Evolutionary conservation across 2,329 filamentous ascomycete species (phyloP).

Genomic region (Trichoderma brevicompactum): DNA sequence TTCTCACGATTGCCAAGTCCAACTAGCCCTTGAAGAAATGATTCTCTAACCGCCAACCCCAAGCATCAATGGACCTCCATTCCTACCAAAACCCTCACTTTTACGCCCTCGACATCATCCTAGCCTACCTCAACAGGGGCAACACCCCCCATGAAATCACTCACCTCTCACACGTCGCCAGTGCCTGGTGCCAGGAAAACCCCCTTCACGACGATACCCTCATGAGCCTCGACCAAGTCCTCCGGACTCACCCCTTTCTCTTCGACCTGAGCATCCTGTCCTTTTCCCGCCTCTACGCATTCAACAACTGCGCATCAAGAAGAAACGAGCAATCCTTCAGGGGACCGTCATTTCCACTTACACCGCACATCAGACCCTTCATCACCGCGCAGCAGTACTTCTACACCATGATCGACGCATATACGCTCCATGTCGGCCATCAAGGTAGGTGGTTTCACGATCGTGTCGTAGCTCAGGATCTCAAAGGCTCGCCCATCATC

Average conservation of each 20-base stretch:
- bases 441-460: not conserved
- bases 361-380: not conserved
- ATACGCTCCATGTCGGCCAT: not conserved
- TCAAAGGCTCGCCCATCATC: constrained; percentile 3
- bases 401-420: not conserved
- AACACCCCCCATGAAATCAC: constrained; percentile 1
- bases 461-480: not conserved
- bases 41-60: too few relatives aligned
- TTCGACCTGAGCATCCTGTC: not conserved
- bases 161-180: not conserved
- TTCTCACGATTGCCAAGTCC: too few relatives aligned
- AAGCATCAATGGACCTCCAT: not conserved
- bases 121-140: constrained; percentile 8
- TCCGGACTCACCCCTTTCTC: not conserved
- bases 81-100: not conserved
- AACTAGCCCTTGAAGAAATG: too few relatives aligned
- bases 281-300: not conserved
- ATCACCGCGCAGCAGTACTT: constrained; percentile 12
- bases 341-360: not conserved
- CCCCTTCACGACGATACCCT: not conserved
- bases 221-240: not conserved
- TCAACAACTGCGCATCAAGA: not conserved
- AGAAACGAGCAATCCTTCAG: too few relatives aligned
- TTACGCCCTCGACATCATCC: constrained; percentile 3
- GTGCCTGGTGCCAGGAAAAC: not conserved